Conservation (phyloP, 768 basidiomycete genomes). For the Holtermannia corniformis region DNA sequence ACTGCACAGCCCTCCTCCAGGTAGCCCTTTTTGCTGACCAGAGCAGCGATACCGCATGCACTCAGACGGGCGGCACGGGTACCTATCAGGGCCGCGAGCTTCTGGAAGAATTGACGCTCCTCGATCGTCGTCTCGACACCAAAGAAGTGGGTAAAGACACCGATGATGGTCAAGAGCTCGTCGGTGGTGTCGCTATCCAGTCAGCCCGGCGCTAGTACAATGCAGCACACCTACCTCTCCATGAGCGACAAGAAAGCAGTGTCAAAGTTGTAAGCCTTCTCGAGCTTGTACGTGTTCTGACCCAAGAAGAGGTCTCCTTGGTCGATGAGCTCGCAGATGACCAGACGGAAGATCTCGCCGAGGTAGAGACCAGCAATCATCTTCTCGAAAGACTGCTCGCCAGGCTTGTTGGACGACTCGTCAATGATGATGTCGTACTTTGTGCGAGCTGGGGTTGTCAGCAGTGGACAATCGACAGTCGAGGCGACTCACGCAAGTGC, state of each 20-base stretch:
- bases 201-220: background rate
- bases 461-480: background rate
- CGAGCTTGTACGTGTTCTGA: constrained; percentile 97
- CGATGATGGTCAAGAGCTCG: constrained; percentile 90
- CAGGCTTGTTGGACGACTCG: constrained; percentile 89
- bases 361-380: constrained; percentile 93
- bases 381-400: constrained; percentile 61
- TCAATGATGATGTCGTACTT: constrained; percentile 91
- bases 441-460: constrained; percentile 52
- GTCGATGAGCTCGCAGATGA: constrained; percentile 90
- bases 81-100: constrained; percentile 79
- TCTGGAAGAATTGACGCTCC: constrained; percentile 94
- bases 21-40: constrained; percentile 89
- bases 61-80: constrained; percentile 81
- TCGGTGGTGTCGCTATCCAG: constrained; percentile 75
- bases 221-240: constrained; percentile 57
- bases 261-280: constrained; percentile 83
- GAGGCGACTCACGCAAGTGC: constrained; percentile 53
- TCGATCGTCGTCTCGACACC: constrained; percentile 90
- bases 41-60: constrained; percentile 91
- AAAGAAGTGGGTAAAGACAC: constrained; percentile 95
- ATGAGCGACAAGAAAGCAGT: constrained; percentile 95
- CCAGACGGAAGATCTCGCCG: constrained; percentile 90
- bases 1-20: constrained; percentile 69
- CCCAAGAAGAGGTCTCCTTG: constrained; percentile 95